These are phyloP conservation scores for Climacium dendroides DNA, from an alignment of 225 moss, liverwort and hornwort genomes.

Conservation along the genomic window DNA sequence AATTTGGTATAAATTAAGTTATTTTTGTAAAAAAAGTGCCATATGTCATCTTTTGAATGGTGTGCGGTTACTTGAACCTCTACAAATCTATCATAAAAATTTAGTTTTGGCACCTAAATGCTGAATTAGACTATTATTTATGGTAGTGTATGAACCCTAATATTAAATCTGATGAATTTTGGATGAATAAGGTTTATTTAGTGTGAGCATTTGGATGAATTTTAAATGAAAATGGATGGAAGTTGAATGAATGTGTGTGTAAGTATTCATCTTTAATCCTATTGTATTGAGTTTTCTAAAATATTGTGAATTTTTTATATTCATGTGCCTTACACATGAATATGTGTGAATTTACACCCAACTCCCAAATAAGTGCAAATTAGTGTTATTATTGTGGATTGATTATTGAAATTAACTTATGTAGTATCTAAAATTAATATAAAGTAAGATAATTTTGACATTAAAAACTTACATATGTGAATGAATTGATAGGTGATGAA, in stretches of 20 bases:
- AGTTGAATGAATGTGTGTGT: background rate
- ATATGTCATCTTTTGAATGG: too few species aligned
- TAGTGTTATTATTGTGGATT: background rate
- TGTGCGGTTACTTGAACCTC: too few species aligned
- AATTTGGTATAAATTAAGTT: background rate
- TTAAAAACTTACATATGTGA: background rate
- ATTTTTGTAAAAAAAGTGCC: too few species aligned
- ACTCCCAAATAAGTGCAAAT: background rate
- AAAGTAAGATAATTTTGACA: background rate
- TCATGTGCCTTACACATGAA: background rate
- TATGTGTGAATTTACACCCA: background rate
- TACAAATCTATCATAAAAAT: too few species aligned
- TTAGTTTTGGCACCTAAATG: too few species aligned
- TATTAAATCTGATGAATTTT: background rate
- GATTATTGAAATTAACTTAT: background rate
- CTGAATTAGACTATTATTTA: too few species aligned
- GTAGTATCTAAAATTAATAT: background rate
- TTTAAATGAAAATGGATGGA: background rate
- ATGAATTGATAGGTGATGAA: background rate
- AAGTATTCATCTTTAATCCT: background rate
- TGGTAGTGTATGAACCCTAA: too few species aligned
- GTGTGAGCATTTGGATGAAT: background rate
- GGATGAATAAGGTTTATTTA: background rate
- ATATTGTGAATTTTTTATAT: background rate
- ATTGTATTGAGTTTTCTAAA: background rate